Evolutionary conservation across 2,329 filamentous ascomycete species (phyloP), one percentile per base, ranked within the genome.

Genomic region (Trichoderma sp.): DNA sequence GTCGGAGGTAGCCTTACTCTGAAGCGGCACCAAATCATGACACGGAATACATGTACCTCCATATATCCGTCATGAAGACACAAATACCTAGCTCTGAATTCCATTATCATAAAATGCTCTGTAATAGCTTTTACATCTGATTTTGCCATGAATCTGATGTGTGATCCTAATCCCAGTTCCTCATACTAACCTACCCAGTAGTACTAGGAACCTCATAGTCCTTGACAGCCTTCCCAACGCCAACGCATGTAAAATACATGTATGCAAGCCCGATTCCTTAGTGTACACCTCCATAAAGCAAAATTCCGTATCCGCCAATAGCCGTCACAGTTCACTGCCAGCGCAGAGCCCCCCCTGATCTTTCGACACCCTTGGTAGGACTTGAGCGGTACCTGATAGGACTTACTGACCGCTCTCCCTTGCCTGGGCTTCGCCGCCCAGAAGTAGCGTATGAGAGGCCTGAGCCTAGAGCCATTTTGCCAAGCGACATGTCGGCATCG

Each of bases 401-500:
- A 64, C 84, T 87, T 19, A 80, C 75, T 13, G 79, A 79, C 54
- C 84, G 78, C 5, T 86, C 83, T 0, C 76, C 78, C 72, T 87
- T 87, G 69, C 77, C 82, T 0, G 84, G 84, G 71, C 79, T 85
- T 61, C 82, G 79, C 63, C 82, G 79, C 8, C 76, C 73, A 8
- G 80, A 82, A 4, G 85, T 84, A 2, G 83, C 84, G 68, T 79
- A 80, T 5, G 80, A 79, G 4, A 82, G 78, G 19, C 86, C 74
- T 1, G 78, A 71, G 68, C 78, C 82, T 59, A 80, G 76, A 67
- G 78, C 81, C 64, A 80, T 76, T 42, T 77, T 78, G 5, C 79
- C 78, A 0, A 84, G 83, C 8, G 84, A 84, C 29, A 71, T 82
- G 65, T 87, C 85, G 0, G 81, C 83, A 9, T 85, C 83, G 59